Evolutionary conservation across 495 filamentous ascomycete species (phyloP).

Genomic region (Penicillium lagena): DNA sequence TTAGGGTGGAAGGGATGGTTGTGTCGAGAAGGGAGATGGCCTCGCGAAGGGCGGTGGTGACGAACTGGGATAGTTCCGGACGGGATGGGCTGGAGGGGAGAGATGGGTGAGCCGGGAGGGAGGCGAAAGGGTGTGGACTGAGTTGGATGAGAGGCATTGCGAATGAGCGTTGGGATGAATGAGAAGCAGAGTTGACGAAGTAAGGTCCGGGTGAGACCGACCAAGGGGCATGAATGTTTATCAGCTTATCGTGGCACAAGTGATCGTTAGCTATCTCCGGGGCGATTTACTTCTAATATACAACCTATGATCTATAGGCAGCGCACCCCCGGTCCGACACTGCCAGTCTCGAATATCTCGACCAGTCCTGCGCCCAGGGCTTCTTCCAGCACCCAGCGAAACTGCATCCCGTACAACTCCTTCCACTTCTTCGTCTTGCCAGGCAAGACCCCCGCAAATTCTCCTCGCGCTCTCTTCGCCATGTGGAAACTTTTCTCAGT

Average conservation of each 20-base stretch:
- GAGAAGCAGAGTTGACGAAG: no score
- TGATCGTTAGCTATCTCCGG: background rate
- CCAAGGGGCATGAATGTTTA: background rate
- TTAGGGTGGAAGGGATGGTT: conserved; percentile 24
- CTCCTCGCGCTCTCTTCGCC: conserved; percentile 60
- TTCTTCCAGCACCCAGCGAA: conserved; percentile 74
- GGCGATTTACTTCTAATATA: no score
- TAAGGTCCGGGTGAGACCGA: background rate
- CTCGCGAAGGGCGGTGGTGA: conserved; percentile 42
- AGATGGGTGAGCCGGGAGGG: conserved; percentile 25
- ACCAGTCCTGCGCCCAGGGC: conserved; percentile 72
- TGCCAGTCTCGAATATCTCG: conserved; percentile 80
- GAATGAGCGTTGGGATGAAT: background rate
- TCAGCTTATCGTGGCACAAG: background rate
- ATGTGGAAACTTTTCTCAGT: conserved; percentile 47
- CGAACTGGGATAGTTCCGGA: conserved; percentile 14
- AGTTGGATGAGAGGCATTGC: conserved; percentile 22
- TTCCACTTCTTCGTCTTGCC: conserved; percentile 77
- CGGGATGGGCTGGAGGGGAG: conserved; percentile 7
- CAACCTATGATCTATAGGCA: conserved; percentile 26
- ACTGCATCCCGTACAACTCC: conserved; percentile 66
- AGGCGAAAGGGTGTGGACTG: conserved; percentile 21
- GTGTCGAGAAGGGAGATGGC: conserved; percentile 46
- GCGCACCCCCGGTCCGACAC: conserved; percentile 68
- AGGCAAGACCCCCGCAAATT: conserved; percentile 63